A percentile compares a stretch with the other conserved stretches of the same genome.
These are phyloP conservation scores for Afroboletus lepidellus DNA, from an alignment of 1,284 basidiomycete genomes.

Conservation along the genomic window DNA sequence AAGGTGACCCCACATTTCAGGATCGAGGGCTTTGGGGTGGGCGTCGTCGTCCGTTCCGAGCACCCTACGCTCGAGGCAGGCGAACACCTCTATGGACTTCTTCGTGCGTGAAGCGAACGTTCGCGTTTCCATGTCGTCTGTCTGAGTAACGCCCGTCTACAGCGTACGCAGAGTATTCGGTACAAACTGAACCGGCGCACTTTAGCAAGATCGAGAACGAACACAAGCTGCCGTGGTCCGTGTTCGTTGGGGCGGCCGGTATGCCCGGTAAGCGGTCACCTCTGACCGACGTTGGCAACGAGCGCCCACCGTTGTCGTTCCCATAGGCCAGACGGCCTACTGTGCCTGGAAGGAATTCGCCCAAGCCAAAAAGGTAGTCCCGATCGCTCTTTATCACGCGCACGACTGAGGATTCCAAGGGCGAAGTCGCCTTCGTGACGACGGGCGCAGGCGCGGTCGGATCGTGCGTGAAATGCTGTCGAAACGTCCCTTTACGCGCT, in stretches of 20 bases:
- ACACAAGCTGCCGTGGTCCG: constrained; percentile 1
- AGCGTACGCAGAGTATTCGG: constrained; percentile 16
- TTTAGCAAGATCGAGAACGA: constrained; percentile 2
- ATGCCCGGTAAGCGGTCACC: neutral
- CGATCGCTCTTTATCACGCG: neutral
- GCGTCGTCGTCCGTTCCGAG: constrained; percentile 33
- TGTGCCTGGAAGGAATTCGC: constrained; percentile 13
- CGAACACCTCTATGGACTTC: constrained; percentile 12
- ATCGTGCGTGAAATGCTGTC: constrained; percentile 11
- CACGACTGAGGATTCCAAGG: neutral
- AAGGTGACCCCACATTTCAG: neutral
- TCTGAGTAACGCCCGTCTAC: neutral
- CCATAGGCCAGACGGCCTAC: constrained; percentile 7
- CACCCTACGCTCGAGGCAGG: constrained; percentile 25
- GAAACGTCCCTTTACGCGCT: constrained; percentile 4
- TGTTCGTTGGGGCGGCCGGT: constrained; percentile 3
- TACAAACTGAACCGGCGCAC: neutral
- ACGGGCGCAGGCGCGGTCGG: constrained; percentile 8
- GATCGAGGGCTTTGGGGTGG: constrained; percentile 23
- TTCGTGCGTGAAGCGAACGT: constrained; percentile 11
- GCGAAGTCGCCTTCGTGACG: constrained; percentile 12
- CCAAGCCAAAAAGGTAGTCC: constrained; percentile 3
- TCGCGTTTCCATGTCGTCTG: neutral
- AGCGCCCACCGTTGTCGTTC: neutral
- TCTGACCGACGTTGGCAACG: neutral